Evolutionary conservation across 2,329 filamentous ascomycete genomes (phyloP).

Genomic region (Didymella exigua): DNA sequence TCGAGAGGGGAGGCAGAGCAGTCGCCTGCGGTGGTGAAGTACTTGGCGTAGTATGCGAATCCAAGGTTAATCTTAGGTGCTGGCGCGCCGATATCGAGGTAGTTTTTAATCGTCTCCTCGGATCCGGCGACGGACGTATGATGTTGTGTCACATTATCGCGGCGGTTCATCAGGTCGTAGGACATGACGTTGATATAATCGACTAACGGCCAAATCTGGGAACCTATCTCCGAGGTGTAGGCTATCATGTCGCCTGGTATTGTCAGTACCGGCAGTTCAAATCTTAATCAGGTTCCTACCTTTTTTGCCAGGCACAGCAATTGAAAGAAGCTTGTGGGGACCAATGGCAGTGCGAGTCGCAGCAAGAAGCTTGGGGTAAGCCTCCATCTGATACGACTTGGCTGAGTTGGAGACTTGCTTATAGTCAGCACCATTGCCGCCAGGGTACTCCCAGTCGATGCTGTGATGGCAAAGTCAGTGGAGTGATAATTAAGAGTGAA

Average conservation of each 20-base stretch:
- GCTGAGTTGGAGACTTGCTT: conserved; percentile 63
- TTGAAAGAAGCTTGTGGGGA: conserved; percentile 64
- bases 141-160: conserved; percentile 67
- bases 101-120: conserved; percentile 61
- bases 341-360: conserved; percentile 65
- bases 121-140: conserved; percentile 67
- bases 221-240: conserved; percentile 63
- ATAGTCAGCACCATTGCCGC: conserved; percentile 73
- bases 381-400: conserved; percentile 65
- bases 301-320: conserved; percentile 64
- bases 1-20: conserved; percentile 59
- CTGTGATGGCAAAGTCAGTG: conserved; percentile 48
- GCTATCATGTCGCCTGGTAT: conserved; percentile 67
- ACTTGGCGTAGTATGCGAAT: conserved; percentile 73
- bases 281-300: not conserved
- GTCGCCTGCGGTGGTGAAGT: conserved; percentile 59
- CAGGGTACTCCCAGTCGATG: conserved; percentile 70
- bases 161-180: conserved; percentile 74
- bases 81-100: conserved; percentile 62
- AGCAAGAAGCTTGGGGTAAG: conserved; percentile 65
- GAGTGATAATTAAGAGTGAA: not conserved
- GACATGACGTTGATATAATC: conserved; percentile 75
- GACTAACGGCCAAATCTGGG: conserved; percentile 63
- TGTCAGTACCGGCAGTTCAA: not conserved
- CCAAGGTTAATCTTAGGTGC: conserved; percentile 67